Base-by-base conservation (phyloP, 1,139 yeast species). In the Saccharomyces pastorianus region DNA sequence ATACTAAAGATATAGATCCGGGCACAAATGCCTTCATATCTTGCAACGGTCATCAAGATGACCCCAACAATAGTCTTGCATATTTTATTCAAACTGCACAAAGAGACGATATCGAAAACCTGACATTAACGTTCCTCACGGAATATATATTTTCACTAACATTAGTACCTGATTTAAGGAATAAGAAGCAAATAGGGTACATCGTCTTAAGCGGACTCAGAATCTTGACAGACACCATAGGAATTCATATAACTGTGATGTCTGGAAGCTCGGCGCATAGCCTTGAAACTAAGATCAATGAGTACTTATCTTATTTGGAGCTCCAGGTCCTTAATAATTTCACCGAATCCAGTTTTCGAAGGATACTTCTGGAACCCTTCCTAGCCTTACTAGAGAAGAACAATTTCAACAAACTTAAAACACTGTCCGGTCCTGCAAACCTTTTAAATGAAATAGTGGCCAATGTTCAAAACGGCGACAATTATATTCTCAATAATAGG, bases 161-260 rank as follows among this genome's bases (percentile, higher is more conserved):
- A 6, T 70, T 80, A n/a, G 66, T 70, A 1, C 67, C 74, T 2
- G 80, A 78, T 54, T 68, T 84, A 23, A 70, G 89, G 59, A 73
- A 73, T 23, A 76, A 75, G 56, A 76, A 74, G 54, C 85, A 82
- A 60, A 68, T 85, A 50, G 89, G 88, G 0, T 84, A 84, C 63
- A 71, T 76, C 6, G 79, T 83, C 0, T 59, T 76, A 5, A 78
- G 82, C 46, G 88, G 88, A 0, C 55, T 76, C n/a, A 70, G 85
- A 58, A 62, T 77, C 0, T 68, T 80, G 44, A 69, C 83, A 53
- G 72, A 75, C 20, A 76, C 82, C 0, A 64, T 79, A 13, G 91
- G 91, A 0, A 53, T 82, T 2, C 82, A 78, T 59, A 67, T 85
- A 6, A 74, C 80, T 5, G 67, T 83, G 0, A 74, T 78, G 74